Evolutionary conservation across 2,329 filamentous ascomycete species (phyloP).

Genomic region (Aspergillus sp.): DNA sequence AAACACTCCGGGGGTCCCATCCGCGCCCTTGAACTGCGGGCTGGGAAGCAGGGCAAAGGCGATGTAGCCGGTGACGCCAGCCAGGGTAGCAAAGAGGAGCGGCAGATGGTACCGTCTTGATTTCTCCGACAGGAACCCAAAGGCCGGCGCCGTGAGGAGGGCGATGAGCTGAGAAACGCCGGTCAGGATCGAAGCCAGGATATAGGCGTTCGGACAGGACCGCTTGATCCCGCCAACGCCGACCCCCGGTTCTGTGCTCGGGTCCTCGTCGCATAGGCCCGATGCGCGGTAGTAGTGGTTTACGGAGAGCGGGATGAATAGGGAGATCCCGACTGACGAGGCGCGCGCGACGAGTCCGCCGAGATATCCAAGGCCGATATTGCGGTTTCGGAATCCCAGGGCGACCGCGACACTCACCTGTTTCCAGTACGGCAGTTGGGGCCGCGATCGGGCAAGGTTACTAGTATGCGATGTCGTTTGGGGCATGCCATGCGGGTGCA

Average conservation of each 20-base stretch:
- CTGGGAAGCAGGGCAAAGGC: constrained; percentile 66
- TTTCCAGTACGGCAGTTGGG: constrained; percentile 32
- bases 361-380: constrained; percentile 79
- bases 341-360: constrained; percentile 92
- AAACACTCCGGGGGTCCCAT: constrained; percentile 62
- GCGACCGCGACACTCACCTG: constrained; percentile 55
- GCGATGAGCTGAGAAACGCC: constrained; percentile 83
- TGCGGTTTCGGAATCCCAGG: constrained; percentile 63
- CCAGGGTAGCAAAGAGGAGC: constrained; percentile 58
- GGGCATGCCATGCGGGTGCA: constrained; percentile 1
- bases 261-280: constrained; percentile 59
- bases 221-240: constrained; percentile 60
- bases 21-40: constrained; percentile 62
- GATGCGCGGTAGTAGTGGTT: constrained; percentile 81
- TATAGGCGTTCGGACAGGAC: constrained; percentile 77
- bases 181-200: constrained; percentile 76
- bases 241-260: constrained; percentile 17
- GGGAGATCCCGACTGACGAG: constrained; percentile 86
- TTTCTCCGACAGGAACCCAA: constrained; percentile 73
- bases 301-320: constrained; percentile 88
- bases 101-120: constrained; percentile 61
- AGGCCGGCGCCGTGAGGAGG: constrained; percentile 72
- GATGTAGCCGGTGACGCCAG: constrained; percentile 70
- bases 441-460: constrained; percentile 3
- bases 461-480: constrained; percentile 1